Evolutionary conservation across 2,329 filamentous ascomycete genomes (phyloP).

Genomic region (Curvularia sp.): DNA sequence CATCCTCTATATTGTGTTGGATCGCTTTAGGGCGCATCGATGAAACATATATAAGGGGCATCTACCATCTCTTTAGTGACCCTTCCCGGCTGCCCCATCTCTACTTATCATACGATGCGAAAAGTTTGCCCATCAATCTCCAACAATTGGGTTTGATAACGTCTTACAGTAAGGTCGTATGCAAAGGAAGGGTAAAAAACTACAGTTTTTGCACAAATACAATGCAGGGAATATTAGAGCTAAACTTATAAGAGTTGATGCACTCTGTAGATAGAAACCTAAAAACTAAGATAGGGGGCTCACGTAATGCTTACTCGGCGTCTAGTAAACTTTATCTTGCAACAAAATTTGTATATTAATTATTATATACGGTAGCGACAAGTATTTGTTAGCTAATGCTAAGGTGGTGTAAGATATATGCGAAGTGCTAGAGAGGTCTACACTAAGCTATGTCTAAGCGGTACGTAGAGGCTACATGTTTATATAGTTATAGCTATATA

Average conservation of each 20-base stretch:
- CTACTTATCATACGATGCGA: background rate
- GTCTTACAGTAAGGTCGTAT: background rate
- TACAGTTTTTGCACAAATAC: background rate
- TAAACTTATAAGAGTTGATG: background rate
- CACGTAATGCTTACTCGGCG: background rate
- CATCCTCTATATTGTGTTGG: background rate
- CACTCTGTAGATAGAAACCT: background rate
- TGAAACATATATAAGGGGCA: background rate
- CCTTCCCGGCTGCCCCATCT: background rate
- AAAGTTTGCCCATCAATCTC: background rate
- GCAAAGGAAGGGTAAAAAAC: background rate
- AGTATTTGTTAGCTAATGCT: too few species aligned
- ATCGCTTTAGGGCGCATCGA: background rate
- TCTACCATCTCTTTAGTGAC: background rate
- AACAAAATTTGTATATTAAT: too few species aligned
- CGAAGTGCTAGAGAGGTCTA: too few species aligned
- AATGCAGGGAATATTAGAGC: background rate
- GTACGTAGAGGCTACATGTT: too few species aligned
- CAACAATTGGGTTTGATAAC: background rate
- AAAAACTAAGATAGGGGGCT: background rate
- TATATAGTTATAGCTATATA: too few species aligned
- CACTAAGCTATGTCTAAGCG: too few species aligned
- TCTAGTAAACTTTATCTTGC: background rate
- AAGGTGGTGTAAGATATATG: too few species aligned
- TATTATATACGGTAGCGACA: too few species aligned